These are phyloP conservation scores for Coffea eugenioides DNA, from an alignment of 257 asterid genomes.

Conservation along the genomic window DNA sequence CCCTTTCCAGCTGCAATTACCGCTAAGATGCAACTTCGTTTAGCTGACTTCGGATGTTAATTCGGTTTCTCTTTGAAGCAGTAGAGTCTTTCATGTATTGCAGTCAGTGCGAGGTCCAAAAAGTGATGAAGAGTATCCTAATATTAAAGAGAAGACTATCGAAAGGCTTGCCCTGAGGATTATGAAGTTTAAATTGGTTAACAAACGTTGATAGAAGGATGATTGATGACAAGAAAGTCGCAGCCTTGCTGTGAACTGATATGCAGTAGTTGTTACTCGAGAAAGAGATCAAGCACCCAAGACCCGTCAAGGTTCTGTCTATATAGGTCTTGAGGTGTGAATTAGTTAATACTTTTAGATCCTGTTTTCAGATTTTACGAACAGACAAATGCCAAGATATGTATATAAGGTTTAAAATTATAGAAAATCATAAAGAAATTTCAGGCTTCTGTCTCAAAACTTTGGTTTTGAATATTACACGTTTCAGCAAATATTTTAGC, in stretches of 20 bases:
- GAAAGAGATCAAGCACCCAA: conserved; percentile 7
- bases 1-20: background rate
- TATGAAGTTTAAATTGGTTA: background rate
- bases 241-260: background rate
- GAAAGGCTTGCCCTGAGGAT: background rate
- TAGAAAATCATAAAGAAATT: background rate
- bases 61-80: background rate
- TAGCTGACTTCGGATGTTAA: background rate
- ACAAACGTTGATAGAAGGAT: background rate
- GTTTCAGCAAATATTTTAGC: no score
- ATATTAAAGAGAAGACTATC: background rate
- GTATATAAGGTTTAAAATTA: conserved; percentile 1
- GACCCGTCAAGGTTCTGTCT: background rate
- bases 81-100: background rate
- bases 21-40: background rate
- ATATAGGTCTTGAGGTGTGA: conserved; percentile 22
- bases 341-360: conserved; percentile 8
- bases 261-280: background rate
- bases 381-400: background rate
- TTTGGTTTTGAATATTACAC: background rate
- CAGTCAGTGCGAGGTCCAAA: background rate
- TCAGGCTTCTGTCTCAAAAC: no score
- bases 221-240: background rate
- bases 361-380: background rate
- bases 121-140: background rate